Evolutionary conservation across 2,329 filamentous ascomycete genomes (phyloP).

Genomic region (Sclerotinia borealis): DNA sequence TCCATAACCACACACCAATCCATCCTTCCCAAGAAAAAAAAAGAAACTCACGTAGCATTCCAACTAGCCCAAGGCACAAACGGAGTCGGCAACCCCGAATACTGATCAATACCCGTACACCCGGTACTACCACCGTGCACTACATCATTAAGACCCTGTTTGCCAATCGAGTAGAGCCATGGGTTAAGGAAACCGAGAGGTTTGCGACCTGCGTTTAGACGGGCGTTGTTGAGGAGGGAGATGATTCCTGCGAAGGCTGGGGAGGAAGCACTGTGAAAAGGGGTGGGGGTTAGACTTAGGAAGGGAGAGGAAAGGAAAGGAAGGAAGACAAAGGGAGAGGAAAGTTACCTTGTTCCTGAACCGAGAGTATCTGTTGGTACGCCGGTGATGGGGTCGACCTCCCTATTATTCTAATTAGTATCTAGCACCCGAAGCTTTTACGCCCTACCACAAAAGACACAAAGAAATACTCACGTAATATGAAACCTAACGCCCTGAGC

Average conservation of each 20-base stretch:
- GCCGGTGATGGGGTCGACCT: constrained; percentile 40
- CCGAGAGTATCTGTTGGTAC: constrained; percentile 6
- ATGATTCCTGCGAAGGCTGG: constrained; percentile 55
- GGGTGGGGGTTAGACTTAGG: constrained; percentile 13
- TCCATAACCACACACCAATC: too few relatives aligned
- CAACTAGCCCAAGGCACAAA: constrained; percentile 35
- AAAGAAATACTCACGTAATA: constrained; percentile 13
- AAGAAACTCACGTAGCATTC: constrained; percentile 39
- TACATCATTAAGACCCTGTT: constrained; percentile 44
- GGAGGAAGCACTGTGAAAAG: constrained; percentile 45
- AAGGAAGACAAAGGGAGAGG: not conserved
- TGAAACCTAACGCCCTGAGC: constrained; percentile 52
- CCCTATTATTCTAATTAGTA: not conserved
- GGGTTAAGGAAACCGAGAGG: constrained; percentile 53
- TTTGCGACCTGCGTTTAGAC: constrained; percentile 42
- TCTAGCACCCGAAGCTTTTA: not conserved
- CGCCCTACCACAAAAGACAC: too few relatives aligned
- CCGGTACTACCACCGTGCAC: constrained; percentile 35
- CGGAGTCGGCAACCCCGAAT: constrained; percentile 18
- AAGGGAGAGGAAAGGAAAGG: not conserved
- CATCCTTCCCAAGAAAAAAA: too few relatives aligned
- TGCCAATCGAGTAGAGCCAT: constrained; percentile 48
- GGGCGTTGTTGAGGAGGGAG: constrained; percentile 56
- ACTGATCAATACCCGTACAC: constrained; percentile 27
- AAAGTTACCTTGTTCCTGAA: constrained; percentile 22